These are phyloP conservation scores for Starmerella lactis-condensi DNA, from an alignment of 805 yeast genomes.

Conservation along the genomic window DNA sequence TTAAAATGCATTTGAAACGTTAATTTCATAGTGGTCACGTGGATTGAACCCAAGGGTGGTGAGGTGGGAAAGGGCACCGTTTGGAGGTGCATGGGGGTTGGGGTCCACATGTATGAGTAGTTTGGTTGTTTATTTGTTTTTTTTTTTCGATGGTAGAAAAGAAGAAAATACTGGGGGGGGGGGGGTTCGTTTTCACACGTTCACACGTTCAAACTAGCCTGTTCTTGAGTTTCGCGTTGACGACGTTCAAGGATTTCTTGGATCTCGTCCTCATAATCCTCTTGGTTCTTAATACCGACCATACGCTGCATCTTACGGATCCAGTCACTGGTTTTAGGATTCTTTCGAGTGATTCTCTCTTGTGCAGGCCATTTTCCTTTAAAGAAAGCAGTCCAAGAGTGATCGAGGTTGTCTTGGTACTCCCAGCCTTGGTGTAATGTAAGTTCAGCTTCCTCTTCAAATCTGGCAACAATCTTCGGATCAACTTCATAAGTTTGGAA, in stretches of 20 bases:
- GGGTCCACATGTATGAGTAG: background rate
- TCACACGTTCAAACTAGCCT: slow-evolving; percentile 5
- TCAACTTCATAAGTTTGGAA: slow-evolving; percentile 66
- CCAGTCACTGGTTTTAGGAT: background rate
- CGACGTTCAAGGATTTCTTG: slow-evolving; percentile 23
- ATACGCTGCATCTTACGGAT: background rate
- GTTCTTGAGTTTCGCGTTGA: slow-evolving; percentile 20
- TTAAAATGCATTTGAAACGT: too few relatives aligned
- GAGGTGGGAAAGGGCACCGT: too few relatives aligned
- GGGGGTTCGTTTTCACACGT: slow-evolving; percentile 1
- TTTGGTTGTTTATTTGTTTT: background rate
- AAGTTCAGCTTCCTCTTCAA: slow-evolving; percentile 54
- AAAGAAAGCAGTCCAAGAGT: slow-evolving; percentile 47
- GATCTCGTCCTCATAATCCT: slow-evolving; percentile 23
- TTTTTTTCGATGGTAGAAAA: background rate
- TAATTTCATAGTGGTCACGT: too few relatives aligned
- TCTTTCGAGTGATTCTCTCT: slow-evolving; percentile 3
- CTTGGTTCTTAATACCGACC: too few relatives aligned
- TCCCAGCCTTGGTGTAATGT: slow-evolving; percentile 47
- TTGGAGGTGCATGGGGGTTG: too few relatives aligned
- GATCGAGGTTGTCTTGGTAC: slow-evolving; percentile 36
- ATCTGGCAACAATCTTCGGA: slow-evolving; percentile 39
- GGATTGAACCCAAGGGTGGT: too few relatives aligned
- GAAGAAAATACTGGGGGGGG: background rate
- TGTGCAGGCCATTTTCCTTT: slow-evolving; percentile 20